Percentiles rank a stretch among this genome's conserved stretches.
These are phyloP conservation scores for Phtheirospermum japonicum DNA, from an alignment of 257 asterid genomes.

Conservation along the genomic window DNA sequence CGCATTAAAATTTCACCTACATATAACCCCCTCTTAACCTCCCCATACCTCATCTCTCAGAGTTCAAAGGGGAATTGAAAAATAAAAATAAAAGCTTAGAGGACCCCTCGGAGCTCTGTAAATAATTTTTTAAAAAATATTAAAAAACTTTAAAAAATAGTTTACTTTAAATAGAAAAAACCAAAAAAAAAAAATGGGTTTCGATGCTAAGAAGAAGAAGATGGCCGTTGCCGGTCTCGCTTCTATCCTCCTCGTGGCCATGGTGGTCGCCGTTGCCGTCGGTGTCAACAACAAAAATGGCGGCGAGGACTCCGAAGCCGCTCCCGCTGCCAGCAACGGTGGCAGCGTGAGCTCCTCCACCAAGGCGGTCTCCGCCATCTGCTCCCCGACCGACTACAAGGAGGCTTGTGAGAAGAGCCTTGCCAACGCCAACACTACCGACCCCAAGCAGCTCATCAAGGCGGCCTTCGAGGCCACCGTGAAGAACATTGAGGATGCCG, in stretches of 20 bases:
- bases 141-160: neutral
- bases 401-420: slow-evolving; percentile 48
- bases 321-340: neutral
- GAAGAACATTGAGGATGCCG: slow-evolving; percentile 34
- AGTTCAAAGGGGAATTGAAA: slow-evolving; percentile 20
- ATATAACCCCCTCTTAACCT: slow-evolving; percentile 3
- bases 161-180: neutral
- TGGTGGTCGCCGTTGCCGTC: slow-evolving; percentile 43
- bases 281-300: slow-evolving; percentile 23
- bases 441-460: slow-evolving; percentile 53
- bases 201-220: slow-evolving; percentile 32
- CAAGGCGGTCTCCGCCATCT: slow-evolving; percentile 48
- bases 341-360: slow-evolving; percentile 29
- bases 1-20: neutral
- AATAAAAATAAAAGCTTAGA: neutral
- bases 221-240: slow-evolving; percentile 40
- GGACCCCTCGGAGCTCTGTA: slow-evolving; percentile 28
- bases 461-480: slow-evolving; percentile 45
- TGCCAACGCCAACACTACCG: slow-evolving; percentile 35
- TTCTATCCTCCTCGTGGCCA: slow-evolving; percentile 54
- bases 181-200: slow-evolving; percentile 29
- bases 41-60: neutral
- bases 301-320: neutral
- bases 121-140: neutral
- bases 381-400: slow-evolving; percentile 56